Evolutionary conservation across 2,329 filamentous ascomycete genomes (phyloP).

Genomic region (Periconia sp.): DNA sequence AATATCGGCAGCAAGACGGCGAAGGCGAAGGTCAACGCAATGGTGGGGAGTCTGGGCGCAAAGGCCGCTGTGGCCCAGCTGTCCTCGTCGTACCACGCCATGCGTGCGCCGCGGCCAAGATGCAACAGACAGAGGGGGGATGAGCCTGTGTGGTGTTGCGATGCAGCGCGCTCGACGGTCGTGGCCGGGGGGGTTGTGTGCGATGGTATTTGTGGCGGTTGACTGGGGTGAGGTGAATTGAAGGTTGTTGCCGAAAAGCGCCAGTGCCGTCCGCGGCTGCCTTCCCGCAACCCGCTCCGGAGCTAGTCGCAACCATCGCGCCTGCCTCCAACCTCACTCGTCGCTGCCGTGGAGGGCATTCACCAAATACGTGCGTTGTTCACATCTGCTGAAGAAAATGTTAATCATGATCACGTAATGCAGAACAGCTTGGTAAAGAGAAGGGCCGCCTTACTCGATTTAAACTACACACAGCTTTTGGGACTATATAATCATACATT

Average conservation of each 20-base stretch:
- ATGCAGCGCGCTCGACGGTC: neutral
- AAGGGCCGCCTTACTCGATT: slow-evolving; percentile 19
- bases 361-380: neutral
- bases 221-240: slow-evolving; percentile 5
- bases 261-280: slow-evolving; percentile 4
- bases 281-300: slow-evolving; percentile 16
- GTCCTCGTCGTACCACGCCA: slow-evolving; percentile 47
- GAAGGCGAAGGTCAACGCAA: slow-evolving; percentile 73
- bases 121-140: neutral
- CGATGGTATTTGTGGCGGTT: slow-evolving; percentile 1
- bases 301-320: slow-evolving; percentile 19
- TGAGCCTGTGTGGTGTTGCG: neutral
- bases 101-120: slow-evolving; percentile 10
- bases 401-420: slow-evolving; percentile 11
- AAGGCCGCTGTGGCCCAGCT: slow-evolving; percentile 56
- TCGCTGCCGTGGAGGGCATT: neutral
- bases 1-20: slow-evolving; percentile 76
- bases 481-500: slow-evolving; percentile 47
- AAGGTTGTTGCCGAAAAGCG: slow-evolving; percentile 10
- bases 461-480: slow-evolving; percentile 28
- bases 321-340: slow-evolving; percentile 42
- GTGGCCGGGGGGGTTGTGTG: slow-evolving; percentile 3
- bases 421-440: slow-evolving; percentile 10
- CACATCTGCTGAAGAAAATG: neutral
- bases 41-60: slow-evolving; percentile 52